A percentile compares a stretch with the other conserved stretches of the same genome.
These are phyloP conservation scores for Kluyveromyces aestuarii DNA, from an alignment of 805 yeast genomes.

Conservation along the genomic window DNA sequence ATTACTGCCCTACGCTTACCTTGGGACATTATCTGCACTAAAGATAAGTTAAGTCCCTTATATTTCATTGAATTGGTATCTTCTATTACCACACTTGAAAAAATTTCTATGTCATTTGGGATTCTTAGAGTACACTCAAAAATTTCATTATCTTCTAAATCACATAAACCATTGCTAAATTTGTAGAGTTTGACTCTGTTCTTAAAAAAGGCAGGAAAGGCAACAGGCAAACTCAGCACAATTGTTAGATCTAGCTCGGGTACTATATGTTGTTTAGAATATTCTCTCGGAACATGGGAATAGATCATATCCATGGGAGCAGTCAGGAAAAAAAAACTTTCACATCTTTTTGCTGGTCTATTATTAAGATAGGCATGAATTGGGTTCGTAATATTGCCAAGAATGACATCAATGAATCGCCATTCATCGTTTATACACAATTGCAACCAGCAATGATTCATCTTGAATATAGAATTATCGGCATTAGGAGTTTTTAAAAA, in stretches of 20 bases:
- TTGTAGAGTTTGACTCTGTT: constrained; percentile 50
- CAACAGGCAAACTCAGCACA: constrained; percentile 74
- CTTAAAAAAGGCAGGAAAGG: constrained; percentile 71
- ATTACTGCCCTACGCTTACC: constrained; percentile 58
- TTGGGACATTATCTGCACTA: constrained; percentile 74
- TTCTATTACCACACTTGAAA: constrained; percentile 45
- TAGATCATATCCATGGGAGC: constrained; percentile 69
- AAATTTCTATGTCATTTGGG: constrained; percentile 62
- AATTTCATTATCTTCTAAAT: constrained; percentile 64
- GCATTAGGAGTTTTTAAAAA: constrained; percentile 74
- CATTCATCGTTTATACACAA: constrained; percentile 68
- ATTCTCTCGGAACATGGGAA: constrained; percentile 78
- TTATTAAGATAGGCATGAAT: constrained; percentile 33
- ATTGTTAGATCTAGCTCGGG: constrained; percentile 77
- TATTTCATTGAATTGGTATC: constrained; percentile 30
- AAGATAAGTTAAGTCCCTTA: constrained; percentile 37
- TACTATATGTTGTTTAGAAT: constrained; percentile 72
- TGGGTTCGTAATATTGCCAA: constrained; percentile 54
- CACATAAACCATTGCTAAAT: constrained; percentile 69
- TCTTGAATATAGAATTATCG: constrained; percentile 33
- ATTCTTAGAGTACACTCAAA: constrained; percentile 69
- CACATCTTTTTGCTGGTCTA: constrained; percentile 23
- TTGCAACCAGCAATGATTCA: constrained; percentile 87
- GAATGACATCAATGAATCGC: constrained; percentile 65
- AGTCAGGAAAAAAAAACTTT: constrained; percentile 62